A percentile compares a stretch with the other conserved stretches of the same genome.
Evolutionary conservation across 805 yeast genomes (phyloP).

Genomic region (Wickerhamomyces sydowiorum): DNA sequence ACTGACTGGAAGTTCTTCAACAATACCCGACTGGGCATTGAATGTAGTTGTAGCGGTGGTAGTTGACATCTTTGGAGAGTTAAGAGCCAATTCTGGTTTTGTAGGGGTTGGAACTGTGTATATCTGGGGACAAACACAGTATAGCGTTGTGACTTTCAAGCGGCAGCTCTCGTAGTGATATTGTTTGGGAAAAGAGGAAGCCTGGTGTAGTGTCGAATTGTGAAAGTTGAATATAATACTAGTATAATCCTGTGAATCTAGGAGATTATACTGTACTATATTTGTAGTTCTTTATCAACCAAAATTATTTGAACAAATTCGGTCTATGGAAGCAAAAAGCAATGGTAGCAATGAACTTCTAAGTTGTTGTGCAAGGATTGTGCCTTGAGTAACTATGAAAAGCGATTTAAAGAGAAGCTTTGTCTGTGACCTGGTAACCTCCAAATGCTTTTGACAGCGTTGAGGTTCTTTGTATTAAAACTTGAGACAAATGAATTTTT

Average conservation of each 20-base stretch:
- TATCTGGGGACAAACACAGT: constrained; percentile 1
- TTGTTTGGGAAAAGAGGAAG: background rate
- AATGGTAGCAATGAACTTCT: background rate
- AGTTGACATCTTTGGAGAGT: no score
- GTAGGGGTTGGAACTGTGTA: background rate
- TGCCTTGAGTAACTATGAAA: no score
- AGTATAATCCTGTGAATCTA: constrained; percentile 1
- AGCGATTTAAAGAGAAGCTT: no score
- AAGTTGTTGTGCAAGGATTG: no score
- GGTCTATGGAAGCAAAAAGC: background rate
- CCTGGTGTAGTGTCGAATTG: constrained; percentile 1
- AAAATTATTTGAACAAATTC: background rate
- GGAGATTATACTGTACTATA: constrained; percentile 5
- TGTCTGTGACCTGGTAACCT: no score
- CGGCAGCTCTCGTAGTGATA: constrained; percentile 45
- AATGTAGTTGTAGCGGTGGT: background rate
- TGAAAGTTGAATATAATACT: background rate
- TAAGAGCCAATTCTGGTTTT: no score
- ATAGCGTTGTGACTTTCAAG: constrained; percentile 24
- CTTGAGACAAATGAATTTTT: no score
- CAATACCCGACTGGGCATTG: no score
- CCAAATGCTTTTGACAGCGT: no score
- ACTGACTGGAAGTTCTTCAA: no score
- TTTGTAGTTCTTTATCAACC: background rate
- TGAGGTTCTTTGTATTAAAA: no score